A percentile compares a stretch with the other conserved stretches of the same genome.
Evolutionary conservation across 306 rosid genomes (phyloP).

Genomic region (Ammopiptanthus mongolicus): DNA sequence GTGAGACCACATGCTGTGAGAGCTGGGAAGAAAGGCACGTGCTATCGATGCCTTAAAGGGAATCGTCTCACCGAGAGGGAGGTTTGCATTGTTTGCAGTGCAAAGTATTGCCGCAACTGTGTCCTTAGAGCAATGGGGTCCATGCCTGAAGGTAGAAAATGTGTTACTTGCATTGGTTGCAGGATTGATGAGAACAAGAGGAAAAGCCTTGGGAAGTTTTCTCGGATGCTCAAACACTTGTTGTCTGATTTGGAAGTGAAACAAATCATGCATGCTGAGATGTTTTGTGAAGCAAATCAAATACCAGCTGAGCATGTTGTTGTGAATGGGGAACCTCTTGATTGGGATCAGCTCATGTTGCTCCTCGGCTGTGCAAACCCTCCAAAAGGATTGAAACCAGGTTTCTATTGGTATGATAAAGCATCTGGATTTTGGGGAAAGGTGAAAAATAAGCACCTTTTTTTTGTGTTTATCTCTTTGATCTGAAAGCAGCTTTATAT

Average conservation of each 20-base stretch:
- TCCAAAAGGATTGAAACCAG: conserved; percentile 65
- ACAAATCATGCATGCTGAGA: conserved; percentile 41
- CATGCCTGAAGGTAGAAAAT: conserved; percentile 87
- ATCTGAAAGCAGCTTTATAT: not conserved
- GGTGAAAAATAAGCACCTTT: conserved; percentile 38
- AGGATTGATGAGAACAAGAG: conserved; percentile 55
- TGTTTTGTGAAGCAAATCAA: conserved; percentile 48
- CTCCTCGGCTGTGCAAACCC: conserved; percentile 47
- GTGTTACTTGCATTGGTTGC: conserved; percentile 54
- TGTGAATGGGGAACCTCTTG: conserved; percentile 50
- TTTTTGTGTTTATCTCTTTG: not conserved
- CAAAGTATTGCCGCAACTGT: conserved; percentile 63
- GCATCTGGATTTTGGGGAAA: conserved; percentile 83
- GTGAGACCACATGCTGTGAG: conserved; percentile 44
- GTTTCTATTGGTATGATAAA: conserved; percentile 77
- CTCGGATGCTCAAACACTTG: conserved; percentile 53
- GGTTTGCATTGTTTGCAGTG: conserved; percentile 68
- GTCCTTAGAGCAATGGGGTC: conserved; percentile 76
- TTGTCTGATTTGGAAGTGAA: conserved; percentile 37
- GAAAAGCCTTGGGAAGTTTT: conserved; percentile 44
- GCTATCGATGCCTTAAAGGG: conserved; percentile 62
- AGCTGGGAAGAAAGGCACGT: conserved; percentile 55
- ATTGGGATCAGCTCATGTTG: conserved; percentile 35
- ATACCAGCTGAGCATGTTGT: conserved; percentile 39
- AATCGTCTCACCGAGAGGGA: conserved; percentile 56